Evolutionary conservation across 1,139 yeast species (phyloP).

Genomic region (Hanseniaspora gamundiae): DNA sequence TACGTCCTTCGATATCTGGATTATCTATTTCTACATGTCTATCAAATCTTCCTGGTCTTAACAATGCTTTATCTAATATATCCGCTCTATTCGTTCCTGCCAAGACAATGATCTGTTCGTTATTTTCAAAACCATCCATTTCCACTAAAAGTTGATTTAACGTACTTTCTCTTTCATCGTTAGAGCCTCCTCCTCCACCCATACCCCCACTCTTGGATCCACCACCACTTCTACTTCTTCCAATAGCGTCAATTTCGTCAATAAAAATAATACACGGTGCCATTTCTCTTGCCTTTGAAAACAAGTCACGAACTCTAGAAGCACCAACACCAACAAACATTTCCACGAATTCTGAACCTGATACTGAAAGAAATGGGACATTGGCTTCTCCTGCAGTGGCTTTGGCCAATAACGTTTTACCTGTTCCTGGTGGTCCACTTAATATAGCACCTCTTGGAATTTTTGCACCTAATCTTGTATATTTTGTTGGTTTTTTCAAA

Average conservation of each 20-base stretch:
- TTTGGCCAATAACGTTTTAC: conserved; percentile 68
- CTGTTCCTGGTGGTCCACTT: conserved; percentile 83
- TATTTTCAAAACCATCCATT: conserved; percentile 70
- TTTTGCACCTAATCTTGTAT: conserved; percentile 69
- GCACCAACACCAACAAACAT: conserved; percentile 85
- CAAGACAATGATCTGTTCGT: conserved; percentile 68
- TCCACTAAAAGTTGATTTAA: conserved; percentile 69
- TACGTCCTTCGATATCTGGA: conserved; percentile 71
- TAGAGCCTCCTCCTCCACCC: conserved; percentile 51
- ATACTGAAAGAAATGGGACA: conserved; percentile 71
- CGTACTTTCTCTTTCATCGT: conserved; percentile 74
- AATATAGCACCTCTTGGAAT: conserved; percentile 77
- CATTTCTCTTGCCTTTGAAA: conserved; percentile 67
- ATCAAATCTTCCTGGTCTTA: conserved; percentile 80
- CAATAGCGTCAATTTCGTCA: conserved; percentile 80
- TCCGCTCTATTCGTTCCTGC: conserved; percentile 82
- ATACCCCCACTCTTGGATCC: conserved; percentile 25
- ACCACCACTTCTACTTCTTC: conserved; percentile 46
- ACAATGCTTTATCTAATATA: conserved; percentile 60
- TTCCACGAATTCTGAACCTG: conserved; percentile 71
- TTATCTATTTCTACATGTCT: conserved; percentile 63
- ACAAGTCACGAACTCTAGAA: conserved; percentile 67
- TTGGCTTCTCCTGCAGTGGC: conserved; percentile 85
- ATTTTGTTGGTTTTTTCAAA: conserved; percentile 59
- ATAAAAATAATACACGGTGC: conserved; percentile 73